Evolutionary conservation across 441 rosid species (phyloP).

Genomic region (Syzygium malaccense): DNA sequence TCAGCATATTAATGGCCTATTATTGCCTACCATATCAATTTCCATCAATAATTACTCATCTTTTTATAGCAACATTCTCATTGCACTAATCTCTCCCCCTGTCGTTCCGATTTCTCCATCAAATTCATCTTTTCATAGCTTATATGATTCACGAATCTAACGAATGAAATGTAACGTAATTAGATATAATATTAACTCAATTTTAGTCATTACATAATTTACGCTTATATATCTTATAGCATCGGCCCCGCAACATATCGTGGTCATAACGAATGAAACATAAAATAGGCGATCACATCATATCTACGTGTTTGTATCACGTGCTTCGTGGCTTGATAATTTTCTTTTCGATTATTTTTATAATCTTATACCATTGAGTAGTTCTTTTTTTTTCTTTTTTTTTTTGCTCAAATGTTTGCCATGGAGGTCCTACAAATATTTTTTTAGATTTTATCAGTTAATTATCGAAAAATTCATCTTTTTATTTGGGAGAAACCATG

Average conservation of each 20-base stretch:
- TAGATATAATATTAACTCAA: background rate
- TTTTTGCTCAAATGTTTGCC: background rate
- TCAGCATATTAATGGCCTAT: background rate
- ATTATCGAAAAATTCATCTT: background rate
- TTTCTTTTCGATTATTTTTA: background rate
- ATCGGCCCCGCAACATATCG: rapidly evolving
- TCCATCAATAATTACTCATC: background rate
- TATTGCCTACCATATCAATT: background rate
- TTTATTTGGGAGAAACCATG: background rate
- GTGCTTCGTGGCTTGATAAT: background rate
- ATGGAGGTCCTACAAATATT: background rate
- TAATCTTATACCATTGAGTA: background rate
- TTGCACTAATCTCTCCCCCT: background rate
- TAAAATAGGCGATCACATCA: background rate
- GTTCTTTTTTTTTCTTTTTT: too few species aligned
- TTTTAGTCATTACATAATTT: background rate
- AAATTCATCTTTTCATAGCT: background rate
- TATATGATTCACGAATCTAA: background rate
- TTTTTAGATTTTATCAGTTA: background rate
- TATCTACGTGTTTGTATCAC: rapidly evolving
- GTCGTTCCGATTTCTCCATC: background rate
- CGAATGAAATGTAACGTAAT: background rate
- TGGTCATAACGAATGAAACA: background rate
- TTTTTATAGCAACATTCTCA: background rate
- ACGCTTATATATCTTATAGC: too few species aligned